Conservation (phyloP, 441 rosid species). For the Corymbia calophylla region DNA sequence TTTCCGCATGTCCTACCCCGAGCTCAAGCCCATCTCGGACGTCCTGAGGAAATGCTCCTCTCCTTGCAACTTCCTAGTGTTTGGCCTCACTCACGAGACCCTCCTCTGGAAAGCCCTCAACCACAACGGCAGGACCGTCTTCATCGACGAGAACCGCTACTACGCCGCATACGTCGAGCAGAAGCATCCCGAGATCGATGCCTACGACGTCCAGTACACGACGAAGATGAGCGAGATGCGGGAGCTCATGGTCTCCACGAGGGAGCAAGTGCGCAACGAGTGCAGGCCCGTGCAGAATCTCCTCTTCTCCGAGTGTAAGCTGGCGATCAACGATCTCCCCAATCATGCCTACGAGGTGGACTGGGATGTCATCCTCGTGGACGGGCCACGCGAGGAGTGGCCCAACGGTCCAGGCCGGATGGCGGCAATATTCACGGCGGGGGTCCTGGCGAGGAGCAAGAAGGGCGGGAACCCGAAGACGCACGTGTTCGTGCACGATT, state of each 20-base stretch:
- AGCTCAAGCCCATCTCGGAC: slow-evolving; percentile 77
- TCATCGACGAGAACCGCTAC: slow-evolving; percentile 87
- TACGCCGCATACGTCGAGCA: slow-evolving; percentile 89
- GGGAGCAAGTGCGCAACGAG: slow-evolving; percentile 52
- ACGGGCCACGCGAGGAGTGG: slow-evolving; percentile 85
- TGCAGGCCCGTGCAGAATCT: slow-evolving; percentile 91
- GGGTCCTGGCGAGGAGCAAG: slow-evolving; percentile 80
- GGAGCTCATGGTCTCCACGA: slow-evolving; percentile 46
- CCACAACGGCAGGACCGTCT: slow-evolving; percentile 79
- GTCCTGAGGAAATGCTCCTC: slow-evolving; percentile 71
- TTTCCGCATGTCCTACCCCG: slow-evolving; percentile 65
- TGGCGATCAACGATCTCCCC: slow-evolving; percentile 85
- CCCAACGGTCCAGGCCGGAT: slow-evolving; percentile 68
- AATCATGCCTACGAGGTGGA: slow-evolving; percentile 88
- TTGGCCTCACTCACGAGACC: slow-evolving; percentile 86
- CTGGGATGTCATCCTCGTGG: slow-evolving; percentile 90
- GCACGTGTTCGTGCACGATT: slow-evolving; percentile 28
- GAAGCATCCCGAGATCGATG: slow-evolving; percentile 76
- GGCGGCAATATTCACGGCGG: slow-evolving; percentile 84
- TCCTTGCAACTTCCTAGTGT: slow-evolving; percentile 80
- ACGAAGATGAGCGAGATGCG: slow-evolving; percentile 52
- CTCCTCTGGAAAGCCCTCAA: slow-evolving; percentile 87
- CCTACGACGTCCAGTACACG: slow-evolving; percentile 82
- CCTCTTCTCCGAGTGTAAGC: slow-evolving; percentile 79
- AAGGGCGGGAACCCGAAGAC: slow-evolving; percentile 72